These are phyloP conservation scores for Fusarium pseudonygamai DNA, from an alignment of 2,329 filamentous ascomycete species.

Conservation along the genomic window DNA sequence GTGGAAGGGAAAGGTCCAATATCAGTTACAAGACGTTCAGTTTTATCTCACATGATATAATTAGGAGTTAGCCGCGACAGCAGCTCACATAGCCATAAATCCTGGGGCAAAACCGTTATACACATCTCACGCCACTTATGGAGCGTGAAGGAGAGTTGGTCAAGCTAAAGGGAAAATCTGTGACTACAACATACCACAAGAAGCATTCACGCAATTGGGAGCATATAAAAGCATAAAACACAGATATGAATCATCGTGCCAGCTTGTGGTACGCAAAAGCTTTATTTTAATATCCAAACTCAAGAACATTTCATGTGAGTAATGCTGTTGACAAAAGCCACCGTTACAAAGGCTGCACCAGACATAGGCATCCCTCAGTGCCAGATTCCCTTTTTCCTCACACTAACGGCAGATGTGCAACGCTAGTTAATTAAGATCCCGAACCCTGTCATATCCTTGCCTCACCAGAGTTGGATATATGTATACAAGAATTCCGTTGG, in stretches of 20 bases:
- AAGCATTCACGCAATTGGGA: background rate
- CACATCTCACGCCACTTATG: background rate
- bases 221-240: background rate
- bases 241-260: too few species aligned
- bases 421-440: conserved; percentile 15
- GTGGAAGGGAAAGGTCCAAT: background rate
- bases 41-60: background rate
- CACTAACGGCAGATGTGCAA: conserved; percentile 8
- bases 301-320: background rate
- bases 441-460: background rate
- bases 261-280: background rate
- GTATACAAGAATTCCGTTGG: background rate
- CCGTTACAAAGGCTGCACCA: background rate
- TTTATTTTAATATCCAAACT: background rate
- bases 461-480: background rate
- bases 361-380: background rate
- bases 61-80: background rate
- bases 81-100: background rate
- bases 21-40: too few species aligned
- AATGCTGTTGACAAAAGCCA: background rate
- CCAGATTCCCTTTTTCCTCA: background rate
- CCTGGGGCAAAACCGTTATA: background rate
- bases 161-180: background rate
- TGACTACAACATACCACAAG: background rate
- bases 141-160: background rate